A percentile compares a stretch with the other conserved stretches of the same genome.
These are phyloP conservation scores for Ogataea corticis DNA, from an alignment of 805 yeast genomes.

Conservation along the genomic window DNA sequence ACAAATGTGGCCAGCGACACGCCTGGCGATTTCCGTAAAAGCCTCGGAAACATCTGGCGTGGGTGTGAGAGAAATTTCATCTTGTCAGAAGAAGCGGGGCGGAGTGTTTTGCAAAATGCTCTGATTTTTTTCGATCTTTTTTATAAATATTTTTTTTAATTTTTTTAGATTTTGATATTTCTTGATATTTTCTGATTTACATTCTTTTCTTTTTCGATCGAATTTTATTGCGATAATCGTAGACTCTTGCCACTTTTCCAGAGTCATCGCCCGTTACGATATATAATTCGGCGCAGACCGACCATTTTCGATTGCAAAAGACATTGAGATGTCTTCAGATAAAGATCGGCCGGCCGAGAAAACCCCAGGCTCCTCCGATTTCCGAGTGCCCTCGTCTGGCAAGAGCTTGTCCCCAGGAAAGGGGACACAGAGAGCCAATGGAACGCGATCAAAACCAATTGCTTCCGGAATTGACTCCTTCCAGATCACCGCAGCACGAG, in stretches of 20 bases:
- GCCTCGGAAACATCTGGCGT: slow-evolving; percentile 11
- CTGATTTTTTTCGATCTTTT: not conserved
- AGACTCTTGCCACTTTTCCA: not conserved
- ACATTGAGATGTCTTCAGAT: not conserved
- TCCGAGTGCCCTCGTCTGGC: not conserved
- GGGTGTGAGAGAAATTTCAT: slow-evolving; percentile 3
- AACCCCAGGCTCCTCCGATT: not conserved
- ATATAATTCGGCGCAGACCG: no score
- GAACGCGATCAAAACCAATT: slow-evolving; percentile 6
- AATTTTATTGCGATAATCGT: not conserved
- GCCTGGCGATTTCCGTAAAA: slow-evolving; percentile 18
- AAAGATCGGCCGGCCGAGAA: not conserved
- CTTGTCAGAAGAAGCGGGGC: no score
- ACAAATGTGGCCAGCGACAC: slow-evolving; percentile 20
- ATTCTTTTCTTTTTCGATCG: not conserved
- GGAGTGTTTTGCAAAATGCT: no score
- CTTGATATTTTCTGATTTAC: not conserved
- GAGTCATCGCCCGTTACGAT: not conserved
- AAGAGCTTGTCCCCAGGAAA: not conserved
- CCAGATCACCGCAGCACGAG: slow-evolving; percentile 62
- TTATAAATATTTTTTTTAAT: not conserved
- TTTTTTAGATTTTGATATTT: not conserved
- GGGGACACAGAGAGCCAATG: not conserved
- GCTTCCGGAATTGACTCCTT: slow-evolving; percentile 50
- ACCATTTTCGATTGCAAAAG: not conserved